Evolutionary conservation across 2,329 filamentous ascomycete species (phyloP), one percentile per base, ranked within the genome.

Genomic region (Lanzia echinophila): DNA sequence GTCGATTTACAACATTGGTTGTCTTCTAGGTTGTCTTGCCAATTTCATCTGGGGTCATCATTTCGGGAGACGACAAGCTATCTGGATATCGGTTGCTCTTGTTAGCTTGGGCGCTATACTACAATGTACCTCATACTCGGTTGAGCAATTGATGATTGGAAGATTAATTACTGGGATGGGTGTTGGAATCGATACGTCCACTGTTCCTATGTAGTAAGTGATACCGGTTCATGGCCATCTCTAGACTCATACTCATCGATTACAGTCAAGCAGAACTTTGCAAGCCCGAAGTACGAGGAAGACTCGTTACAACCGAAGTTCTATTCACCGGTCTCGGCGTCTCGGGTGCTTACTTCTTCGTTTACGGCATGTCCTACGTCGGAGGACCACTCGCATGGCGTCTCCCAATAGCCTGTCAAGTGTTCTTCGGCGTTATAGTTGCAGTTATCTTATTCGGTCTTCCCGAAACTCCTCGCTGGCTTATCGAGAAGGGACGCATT

Each of bases 21-120:
- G 81, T 66, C 77, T 81, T 54, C 47, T 74, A 52, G 77, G 76
- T 48, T 75, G 75, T 33, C 62, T 77, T n/a, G 70, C 73, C 52
- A 73, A 72, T 43, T 65, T 76, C 15, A 67, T 70, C 54, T 69
- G 78, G 44, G 79, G 79, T 11, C 79, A 84, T 58, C 69, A 72
- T 12, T 73, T 82, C 36, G 82, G 81, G 24, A 73, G 81, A 54
- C 74, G 76, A 60, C 72, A 71, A 47, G 78, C 79, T 72, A 81
- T 76, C 75, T 60, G 73, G 72, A 8, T 28, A 11, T 5, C 38
- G 1, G 20, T 41, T 20, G 38, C 38, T 5, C 20, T 22, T 41
- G 38, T 41, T 20, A 41, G 38, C 38, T 8, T 41, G 12, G 38
- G 38, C 17, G 38, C 38, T 22, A 20, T 20, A 12, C 17, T 41